phyloP scores from a whole-genome alignment of 805 yeast species.

The Candida germanica region DNA sequence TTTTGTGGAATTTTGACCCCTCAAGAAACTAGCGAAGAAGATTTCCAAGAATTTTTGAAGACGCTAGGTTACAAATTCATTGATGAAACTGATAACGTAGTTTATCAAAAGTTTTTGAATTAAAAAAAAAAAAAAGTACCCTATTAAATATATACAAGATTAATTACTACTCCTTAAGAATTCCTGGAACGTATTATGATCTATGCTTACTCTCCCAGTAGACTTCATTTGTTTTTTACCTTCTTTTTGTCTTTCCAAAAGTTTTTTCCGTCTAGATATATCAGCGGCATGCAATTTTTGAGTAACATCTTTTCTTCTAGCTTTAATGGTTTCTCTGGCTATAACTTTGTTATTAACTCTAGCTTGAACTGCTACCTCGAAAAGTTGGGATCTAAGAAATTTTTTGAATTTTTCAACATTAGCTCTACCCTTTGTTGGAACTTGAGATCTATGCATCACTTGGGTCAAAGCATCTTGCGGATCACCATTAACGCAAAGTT shows the following conservation, averaged over 20 bases:
- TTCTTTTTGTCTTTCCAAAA: constrained; percentile 84
- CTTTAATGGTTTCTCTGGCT: constrained; percentile 92
- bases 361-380: constrained; percentile 92
- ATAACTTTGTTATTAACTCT: constrained; percentile 73
- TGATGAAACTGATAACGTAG: constrained; percentile 83
- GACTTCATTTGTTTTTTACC: constrained; percentile 85
- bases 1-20: constrained; percentile 90
- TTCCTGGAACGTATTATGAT: constrained; percentile 86
- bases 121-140: constrained; percentile 6
- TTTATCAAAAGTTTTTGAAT: constrained; percentile 73
- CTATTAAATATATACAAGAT: constrained; percentile 8
- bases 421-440: constrained; percentile 67
- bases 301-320: constrained; percentile 91
- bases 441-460: constrained; percentile 81
- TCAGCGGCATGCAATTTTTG: constrained; percentile 93
- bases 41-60: constrained; percentile 65
- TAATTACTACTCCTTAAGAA: constrained; percentile 48
- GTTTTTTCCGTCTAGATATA: constrained; percentile 82
- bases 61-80: constrained; percentile 70
- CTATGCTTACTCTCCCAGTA: constrained; percentile 72
- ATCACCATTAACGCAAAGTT: constrained; percentile 81
- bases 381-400: constrained; percentile 75
- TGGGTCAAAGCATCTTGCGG: constrained; percentile 91
- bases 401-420: constrained; percentile 83
- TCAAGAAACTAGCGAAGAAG: constrained; percentile 52